Conservation (phyloP, 441 rosid species). For the Erodium texanum region DNA sequence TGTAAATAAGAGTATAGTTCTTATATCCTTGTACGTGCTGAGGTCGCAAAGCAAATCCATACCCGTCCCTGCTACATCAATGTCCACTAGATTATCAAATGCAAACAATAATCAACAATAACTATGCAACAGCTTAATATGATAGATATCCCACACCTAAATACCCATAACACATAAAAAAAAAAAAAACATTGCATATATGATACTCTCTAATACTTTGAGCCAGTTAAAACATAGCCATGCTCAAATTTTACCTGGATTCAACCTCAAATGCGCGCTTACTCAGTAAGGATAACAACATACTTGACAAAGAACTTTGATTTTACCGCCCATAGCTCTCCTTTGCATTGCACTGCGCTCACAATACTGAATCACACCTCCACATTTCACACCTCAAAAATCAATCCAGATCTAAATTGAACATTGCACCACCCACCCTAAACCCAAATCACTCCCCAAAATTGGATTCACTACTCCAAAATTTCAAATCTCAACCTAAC, state of each 20-base stretch:
- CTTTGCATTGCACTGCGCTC: slow-evolving; percentile 20
- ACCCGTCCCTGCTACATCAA: slow-evolving; percentile 40
- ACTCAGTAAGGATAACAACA: slow-evolving; percentile 96
- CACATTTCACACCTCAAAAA: background rate
- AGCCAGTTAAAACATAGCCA: background rate
- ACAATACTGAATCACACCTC: too few species aligned
- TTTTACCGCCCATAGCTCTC: slow-evolving; percentile 58
- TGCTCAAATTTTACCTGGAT: slow-evolving; percentile 47
- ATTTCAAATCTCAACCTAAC: background rate
- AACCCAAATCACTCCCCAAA: slow-evolving; percentile 13
- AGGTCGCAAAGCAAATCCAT: slow-evolving; percentile 71
- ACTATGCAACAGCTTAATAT: background rate
- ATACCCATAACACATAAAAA: background rate
- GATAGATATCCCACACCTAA: background rate
- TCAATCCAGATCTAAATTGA: slow-evolving; percentile 3
- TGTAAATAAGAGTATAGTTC: slow-evolving; percentile 40
- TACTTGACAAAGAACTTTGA: slow-evolving; percentile 45
- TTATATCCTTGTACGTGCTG: slow-evolving; percentile 54
- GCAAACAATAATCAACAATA: background rate
- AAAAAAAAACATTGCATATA: background rate
- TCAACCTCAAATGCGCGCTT: slow-evolving; percentile 83
- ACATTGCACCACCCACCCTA: slow-evolving; percentile 4
- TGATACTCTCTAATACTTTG: too few species aligned
- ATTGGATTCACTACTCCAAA: background rate
- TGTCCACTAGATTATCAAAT: slow-evolving; percentile 5